Base-by-base conservation (phyloP, 2,329 filamentous ascomycete genomes). In the Penicillium sp. region DNA sequence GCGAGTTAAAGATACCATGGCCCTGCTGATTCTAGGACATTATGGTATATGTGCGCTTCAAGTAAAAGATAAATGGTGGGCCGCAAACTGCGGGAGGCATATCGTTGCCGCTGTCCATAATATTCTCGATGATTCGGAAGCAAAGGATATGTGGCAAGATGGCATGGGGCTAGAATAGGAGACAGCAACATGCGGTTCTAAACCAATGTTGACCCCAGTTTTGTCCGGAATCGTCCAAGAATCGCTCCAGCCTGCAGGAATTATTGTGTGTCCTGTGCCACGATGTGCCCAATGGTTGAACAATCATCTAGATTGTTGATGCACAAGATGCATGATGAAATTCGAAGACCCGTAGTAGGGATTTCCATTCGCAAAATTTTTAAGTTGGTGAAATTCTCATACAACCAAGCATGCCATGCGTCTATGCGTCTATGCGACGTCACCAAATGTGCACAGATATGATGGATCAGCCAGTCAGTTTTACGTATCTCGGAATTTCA, bases 21-120 rank as follows among this genome's bases (percentile, higher is more conserved):
- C 56, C 21, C 23, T 58, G 20, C 24, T 52, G 21, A 58, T 58
- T 7, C 12, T 58, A 33, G 56, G 33, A 4, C 56, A 58, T 42
- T 58, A 49, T 47, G 56, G 56, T 23, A 54, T 58, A 18, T 58
- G 56, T 45, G 23, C 46, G 20, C 16, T 54, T n/a, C 33, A 58
- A 28, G 24, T 50, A 5, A 26, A 48, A 28, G 50, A 40, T 23
- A 52, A 47, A 38, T 58, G 56, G 56, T 54, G 50, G 52, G 30
- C 52, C 9, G 30, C 21, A 24, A 47, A 48, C n/a, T 55, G 30
- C 9, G 52, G 52, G 23, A 24, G 30, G 28, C 38, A 55, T 55
- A 47, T 55, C 14, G 52, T 55, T 23, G 9, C 30, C 42, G 30
- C 52, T 7, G 52, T 55, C 7, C 52, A 42, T 30, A 7, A 30